These are phyloP conservation scores for Dentipellis sp. DNA, from an alignment of 768 basidiomycete genomes.

Conservation along the genomic window DNA sequence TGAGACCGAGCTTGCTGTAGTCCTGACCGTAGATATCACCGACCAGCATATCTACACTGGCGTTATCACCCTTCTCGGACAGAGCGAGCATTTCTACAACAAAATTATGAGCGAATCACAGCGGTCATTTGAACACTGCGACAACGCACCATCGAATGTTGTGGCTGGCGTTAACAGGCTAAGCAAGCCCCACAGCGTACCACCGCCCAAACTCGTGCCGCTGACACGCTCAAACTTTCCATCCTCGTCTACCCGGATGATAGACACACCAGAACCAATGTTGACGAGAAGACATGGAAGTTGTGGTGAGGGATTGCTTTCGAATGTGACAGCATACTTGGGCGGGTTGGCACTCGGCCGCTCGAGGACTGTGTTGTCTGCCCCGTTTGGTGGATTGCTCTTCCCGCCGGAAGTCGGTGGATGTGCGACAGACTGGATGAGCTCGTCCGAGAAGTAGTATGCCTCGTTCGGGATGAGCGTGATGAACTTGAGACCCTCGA, in stretches of 20 bases:
- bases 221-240: slow-evolving; percentile 94
- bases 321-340: slow-evolving; percentile 81
- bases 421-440: slow-evolving; percentile 62
- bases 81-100: slow-evolving; percentile 86
- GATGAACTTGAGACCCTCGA: slow-evolving; percentile 93
- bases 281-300: slow-evolving; percentile 96
- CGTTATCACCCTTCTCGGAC: slow-evolving; percentile 91
- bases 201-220: slow-evolving; percentile 94
- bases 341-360: slow-evolving; percentile 91
- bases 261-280: slow-evolving; percentile 95
- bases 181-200: slow-evolving; percentile 93
- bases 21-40: slow-evolving; percentile 99
- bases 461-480: slow-evolving; percentile 94
- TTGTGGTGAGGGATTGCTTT: slow-evolving; percentile 73
- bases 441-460: slow-evolving; percentile 97
- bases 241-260: slow-evolving; percentile 95
- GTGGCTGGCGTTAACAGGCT: slow-evolving; percentile 92
- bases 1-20: slow-evolving; percentile 89
- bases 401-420: slow-evolving; percentile 14
- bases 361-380: slow-evolving; percentile 35
- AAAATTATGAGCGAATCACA: slow-evolving; percentile 5
- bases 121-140: not conserved
- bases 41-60: slow-evolving; percentile 94
- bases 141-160: slow-evolving; percentile 85
- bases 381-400: slow-evolving; percentile 5